Percentiles rank a stretch among this genome's conserved stretches.
These are phyloP conservation scores for Sporodiniella umbellata DNA, from an alignment of 371 early-diverging fungal genomes.

Conservation along the genomic window DNA sequence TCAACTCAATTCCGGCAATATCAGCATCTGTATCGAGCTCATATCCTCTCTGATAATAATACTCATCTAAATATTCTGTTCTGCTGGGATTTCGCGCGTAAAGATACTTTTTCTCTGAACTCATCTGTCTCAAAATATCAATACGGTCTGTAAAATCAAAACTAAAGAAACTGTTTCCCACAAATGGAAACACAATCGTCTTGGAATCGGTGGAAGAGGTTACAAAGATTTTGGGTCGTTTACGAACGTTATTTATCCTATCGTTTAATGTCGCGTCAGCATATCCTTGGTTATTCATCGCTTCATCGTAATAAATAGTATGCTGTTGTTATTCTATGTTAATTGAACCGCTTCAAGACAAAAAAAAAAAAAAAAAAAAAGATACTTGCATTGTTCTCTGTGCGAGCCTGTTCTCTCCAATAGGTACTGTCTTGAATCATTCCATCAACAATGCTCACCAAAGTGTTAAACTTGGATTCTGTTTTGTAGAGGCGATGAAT, in stretches of 20 bases:
- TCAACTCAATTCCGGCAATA: constrained; percentile 26
- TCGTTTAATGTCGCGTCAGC: constrained; percentile 22
- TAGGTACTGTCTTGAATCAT: background rate
- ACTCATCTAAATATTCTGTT: constrained; percentile 13
- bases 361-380: background rate
- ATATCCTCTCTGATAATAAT: constrained; percentile 26
- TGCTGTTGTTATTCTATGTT: constrained; percentile 17
- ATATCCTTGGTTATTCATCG: constrained; percentile 30
- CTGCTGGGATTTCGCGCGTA: constrained; percentile 17
- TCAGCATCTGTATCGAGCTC: constrained; percentile 20
- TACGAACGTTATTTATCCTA: constrained; percentile 15
- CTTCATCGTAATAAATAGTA: constrained; percentile 24
- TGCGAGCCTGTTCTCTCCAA: constrained; percentile 11
- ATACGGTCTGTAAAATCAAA: constrained; percentile 30
- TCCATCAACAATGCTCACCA: constrained; percentile 29
- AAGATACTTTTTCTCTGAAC: constrained; percentile 12
- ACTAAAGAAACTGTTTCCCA: constrained; percentile 33
- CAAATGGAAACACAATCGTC: constrained; percentile 29
- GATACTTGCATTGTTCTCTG: constrained; percentile 1
- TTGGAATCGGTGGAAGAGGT: constrained; percentile 25
- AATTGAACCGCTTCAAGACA: too few relatives aligned
- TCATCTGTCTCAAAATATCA: constrained; percentile 20
- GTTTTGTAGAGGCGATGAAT: constrained; percentile 29
- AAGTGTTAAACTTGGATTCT: constrained; percentile 13
- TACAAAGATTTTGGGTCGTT: constrained; percentile 13